Percentiles rank a stretch among this genome's conserved stretches.
Evolutionary conservation across 768 basidiomycete species (phyloP).

Genomic region (Lactarius pseudohatsudake): DNA sequence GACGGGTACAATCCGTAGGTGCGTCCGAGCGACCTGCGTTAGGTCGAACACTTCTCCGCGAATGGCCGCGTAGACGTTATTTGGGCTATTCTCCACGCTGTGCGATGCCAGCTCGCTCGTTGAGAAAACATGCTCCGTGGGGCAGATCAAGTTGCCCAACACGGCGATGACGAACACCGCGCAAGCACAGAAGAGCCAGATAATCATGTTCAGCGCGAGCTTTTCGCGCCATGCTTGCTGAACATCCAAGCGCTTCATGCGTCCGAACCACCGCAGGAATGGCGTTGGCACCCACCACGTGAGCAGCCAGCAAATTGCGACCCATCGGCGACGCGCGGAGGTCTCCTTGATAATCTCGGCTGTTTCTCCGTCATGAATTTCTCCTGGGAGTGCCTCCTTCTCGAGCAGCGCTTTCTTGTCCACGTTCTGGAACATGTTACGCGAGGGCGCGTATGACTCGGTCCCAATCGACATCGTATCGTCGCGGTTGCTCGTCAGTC

Average conservation of each 20-base stretch:
- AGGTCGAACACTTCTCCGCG: conserved; percentile 96
- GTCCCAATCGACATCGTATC: conserved; percentile 82
- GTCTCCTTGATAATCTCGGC: conserved; percentile 84
- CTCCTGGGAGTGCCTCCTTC: conserved; percentile 83
- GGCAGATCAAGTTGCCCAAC: conserved; percentile 87
- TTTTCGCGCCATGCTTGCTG: conserved; percentile 98
- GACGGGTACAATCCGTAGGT: conserved; percentile 67
- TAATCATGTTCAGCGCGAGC: conserved; percentile 89
- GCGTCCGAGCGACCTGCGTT: conserved; percentile 60
- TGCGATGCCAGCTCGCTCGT: conserved; percentile 72
- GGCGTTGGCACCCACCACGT: conserved; percentile 90
- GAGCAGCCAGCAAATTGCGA: conserved; percentile 79
- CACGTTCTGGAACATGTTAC: conserved; percentile 92
- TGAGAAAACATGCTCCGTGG: conserved; percentile 90
- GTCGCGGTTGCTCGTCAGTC: conserved; percentile 74
- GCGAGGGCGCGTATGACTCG: conserved; percentile 89
- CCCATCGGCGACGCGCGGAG: conserved; percentile 82
- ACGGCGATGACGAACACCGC: conserved; percentile 92
- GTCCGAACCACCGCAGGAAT: conserved; percentile 66
- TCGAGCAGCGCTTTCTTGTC: conserved; percentile 71
- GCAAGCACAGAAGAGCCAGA: conserved; percentile 90
- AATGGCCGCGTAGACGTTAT: conserved; percentile 78
- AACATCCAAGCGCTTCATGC: conserved; percentile 94
- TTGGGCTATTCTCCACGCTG: conserved; percentile 58
- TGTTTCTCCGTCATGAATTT: conserved; percentile 85